Conservation (phyloP, 2,329 filamentous ascomycete genomes). For the Blastomyces silverae region DNA sequence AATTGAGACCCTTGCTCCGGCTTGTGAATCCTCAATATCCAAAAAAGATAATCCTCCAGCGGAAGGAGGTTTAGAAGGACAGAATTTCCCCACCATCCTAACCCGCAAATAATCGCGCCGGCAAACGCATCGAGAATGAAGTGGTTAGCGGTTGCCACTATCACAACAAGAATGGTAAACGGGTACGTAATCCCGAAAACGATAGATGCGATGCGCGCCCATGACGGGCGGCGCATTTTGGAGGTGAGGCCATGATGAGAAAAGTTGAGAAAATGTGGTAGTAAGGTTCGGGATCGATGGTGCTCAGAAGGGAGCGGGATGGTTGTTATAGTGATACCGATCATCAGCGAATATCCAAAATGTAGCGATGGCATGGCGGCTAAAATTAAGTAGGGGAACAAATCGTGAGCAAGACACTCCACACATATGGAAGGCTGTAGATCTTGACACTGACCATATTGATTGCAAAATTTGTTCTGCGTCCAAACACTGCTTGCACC, state of each 20-base stretch:
- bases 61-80: constrained; percentile 57
- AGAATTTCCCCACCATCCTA: constrained; percentile 55
- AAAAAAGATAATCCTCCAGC: constrained; percentile 62
- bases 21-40: constrained; percentile 58
- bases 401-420: not conserved
- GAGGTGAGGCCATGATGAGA: constrained; percentile 24
- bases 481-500: constrained; percentile 65
- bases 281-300: constrained; percentile 35
- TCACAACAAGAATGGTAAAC: constrained; percentile 57
- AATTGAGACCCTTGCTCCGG: constrained; percentile 37
- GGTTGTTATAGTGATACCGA: constrained; percentile 61
- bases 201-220: constrained; percentile 48
- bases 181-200: constrained; percentile 57
- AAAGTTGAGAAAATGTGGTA: constrained; percentile 31
- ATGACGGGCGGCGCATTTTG: constrained; percentile 41
- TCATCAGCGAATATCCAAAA: constrained; percentile 67
- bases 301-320: constrained; percentile 56
- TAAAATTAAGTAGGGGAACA: constrained; percentile 25
- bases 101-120: constrained; percentile 56
- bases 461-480: constrained; percentile 66
- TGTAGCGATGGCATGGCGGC: constrained; percentile 70
- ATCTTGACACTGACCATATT: constrained; percentile 52
- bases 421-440: not conserved
- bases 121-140: constrained; percentile 65
- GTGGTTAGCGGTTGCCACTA: constrained; percentile 66